Percentiles rank a stretch among this genome's conserved stretches.
These are phyloP conservation scores for Apiotrichum siamense DNA, from an alignment of 1,284 basidiomycete species.

Conservation along the genomic window DNA sequence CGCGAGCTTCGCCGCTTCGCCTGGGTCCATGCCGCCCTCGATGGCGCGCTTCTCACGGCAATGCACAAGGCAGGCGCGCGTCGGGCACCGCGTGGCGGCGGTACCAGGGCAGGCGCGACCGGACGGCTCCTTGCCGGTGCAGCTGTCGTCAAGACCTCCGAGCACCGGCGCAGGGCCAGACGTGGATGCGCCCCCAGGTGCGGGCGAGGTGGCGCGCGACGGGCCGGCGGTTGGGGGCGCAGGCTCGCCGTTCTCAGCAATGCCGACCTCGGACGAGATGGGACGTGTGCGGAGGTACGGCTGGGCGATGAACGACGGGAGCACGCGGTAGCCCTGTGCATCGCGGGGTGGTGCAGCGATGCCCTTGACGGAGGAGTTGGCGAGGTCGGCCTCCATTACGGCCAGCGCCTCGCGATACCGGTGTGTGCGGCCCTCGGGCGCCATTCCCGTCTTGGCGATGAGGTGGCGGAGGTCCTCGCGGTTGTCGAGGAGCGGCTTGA, in stretches of 20 bases:
- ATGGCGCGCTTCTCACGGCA: conserved; percentile 40
- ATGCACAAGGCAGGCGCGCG: conserved; percentile 41
- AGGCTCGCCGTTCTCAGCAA: conserved; percentile 7
- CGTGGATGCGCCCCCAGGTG: too few relatives aligned
- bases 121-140: conserved; percentile 1
- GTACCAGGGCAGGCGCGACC: conserved; percentile 2
- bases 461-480: conserved; percentile 68
- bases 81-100: conserved; percentile 40
- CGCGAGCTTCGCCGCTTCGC: conserved; percentile 26
- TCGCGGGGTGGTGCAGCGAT: conserved; percentile 30
- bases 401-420: conserved; percentile 55
- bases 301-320: conserved; percentile 80
- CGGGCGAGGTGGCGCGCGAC: not conserved
- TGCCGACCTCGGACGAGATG: conserved; percentile 24
- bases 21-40: conserved; percentile 30
- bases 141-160: conserved; percentile 10
- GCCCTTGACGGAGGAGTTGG: conserved; percentile 50
- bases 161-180: not conserved
- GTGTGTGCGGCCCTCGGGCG: conserved; percentile 32
- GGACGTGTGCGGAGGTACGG: conserved; percentile 66
- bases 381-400: conserved; percentile 63
- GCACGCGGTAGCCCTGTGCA: conserved; percentile 48
- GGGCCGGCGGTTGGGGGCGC: not conserved
- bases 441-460: conserved; percentile 32
- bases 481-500: conserved; percentile 66